Percentiles rank a stretch among this genome's conserved stretches.
These are phyloP conservation scores for Eucommia ulmoides DNA, from an alignment of 257 asterid species.

Conservation along the genomic window DNA sequence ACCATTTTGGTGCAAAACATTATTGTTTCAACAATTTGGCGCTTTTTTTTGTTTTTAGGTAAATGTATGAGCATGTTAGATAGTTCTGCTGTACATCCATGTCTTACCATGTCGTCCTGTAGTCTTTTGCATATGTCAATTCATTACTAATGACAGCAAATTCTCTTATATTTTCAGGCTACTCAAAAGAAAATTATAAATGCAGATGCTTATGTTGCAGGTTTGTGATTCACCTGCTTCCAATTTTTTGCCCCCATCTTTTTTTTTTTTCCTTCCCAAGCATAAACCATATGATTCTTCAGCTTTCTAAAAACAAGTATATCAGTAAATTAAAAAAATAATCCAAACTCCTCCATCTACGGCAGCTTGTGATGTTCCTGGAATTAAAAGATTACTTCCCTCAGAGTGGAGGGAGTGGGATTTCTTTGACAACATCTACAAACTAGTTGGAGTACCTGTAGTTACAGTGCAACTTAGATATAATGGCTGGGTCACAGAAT, in stretches of 20 bases:
- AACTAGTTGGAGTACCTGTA: slow-evolving; percentile 95
- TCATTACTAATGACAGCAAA: not conserved
- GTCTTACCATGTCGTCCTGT: no score
- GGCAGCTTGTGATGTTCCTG: slow-evolving; percentile 99
- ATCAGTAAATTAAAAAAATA: slow-evolving; percentile 8
- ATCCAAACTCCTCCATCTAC: slow-evolving; percentile 4
- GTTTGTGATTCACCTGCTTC: slow-evolving; percentile 27
- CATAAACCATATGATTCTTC: no score
- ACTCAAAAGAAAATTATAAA: slow-evolving; percentile 72
- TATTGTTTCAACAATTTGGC: not conserved
- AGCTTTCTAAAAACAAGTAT: no score
- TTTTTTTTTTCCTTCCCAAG: not conserved
- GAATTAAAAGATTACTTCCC: slow-evolving; percentile 85
- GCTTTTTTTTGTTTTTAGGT: no score
- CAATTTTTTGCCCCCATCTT: slow-evolving; percentile 11
- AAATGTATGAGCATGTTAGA: not conserved
- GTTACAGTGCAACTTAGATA: slow-evolving; percentile 93
- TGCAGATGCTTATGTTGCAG: slow-evolving; percentile 98
- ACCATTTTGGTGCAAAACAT: no score
- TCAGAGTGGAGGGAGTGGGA: slow-evolving; percentile 73
- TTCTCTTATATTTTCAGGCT: slow-evolving; percentile 45
- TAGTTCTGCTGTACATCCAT: no score
- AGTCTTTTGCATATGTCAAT: no score
- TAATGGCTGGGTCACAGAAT: slow-evolving; percentile 97
- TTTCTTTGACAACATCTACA: slow-evolving; percentile 80